Base-by-base conservation (phyloP, 2,329 filamentous ascomycete species). In the Mariannaea elegans region DNA sequence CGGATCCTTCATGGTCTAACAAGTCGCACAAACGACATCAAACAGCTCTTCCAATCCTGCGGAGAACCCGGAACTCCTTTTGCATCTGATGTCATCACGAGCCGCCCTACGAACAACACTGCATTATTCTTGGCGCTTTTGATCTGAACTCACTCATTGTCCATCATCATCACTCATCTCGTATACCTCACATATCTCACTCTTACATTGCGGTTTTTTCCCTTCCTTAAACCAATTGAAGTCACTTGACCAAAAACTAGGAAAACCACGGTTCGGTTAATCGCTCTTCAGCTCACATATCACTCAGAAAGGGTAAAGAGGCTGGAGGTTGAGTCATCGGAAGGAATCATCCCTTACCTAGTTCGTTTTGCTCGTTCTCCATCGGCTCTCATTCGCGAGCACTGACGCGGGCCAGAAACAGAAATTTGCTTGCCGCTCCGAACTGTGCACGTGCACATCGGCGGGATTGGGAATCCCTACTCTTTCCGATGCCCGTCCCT, bases 261-360 rank as follows among this genome's bases (percentile, higher is more conserved):
- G 34, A 23, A 51, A 41, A 18, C 41, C 24, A 49, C 27, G 7
- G 31, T 7, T 44, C 16, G 29, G 42, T 44, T 45, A 49, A 50
- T 50, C 46, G 38, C 46, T 45, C 38, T n/a, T n/a, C n/a, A n/a
- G n/a, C n/a, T n/a, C n/a, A n/a, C n/a, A n/a, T n/a, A n/a, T n/a
- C n/a, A n/a, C n/a, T n/a, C n/a, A n/a, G n/a, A n/a, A n/a, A n/a
- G n/a, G 24, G 24, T 9, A 9, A 5, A 9, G 24, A 27, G 6
- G 24, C 6, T 39, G 36, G 38, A 24, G 21, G 39, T 52, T 53
- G 56, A 59, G 48, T 59, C 56, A 59, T 39, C 24, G 9, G 32
- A 44, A 32, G 31, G n/a, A 27, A 58, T 48, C 44, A 8, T 38
- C 29, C 50, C 46, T 23, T 44, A 51, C 27, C 12, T 19, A 21